Evolutionary conservation across 495 filamentous ascomycete species (phyloP), one percentile per base, ranked within the genome.

Genomic region (Hypoxylon subgilvum): DNA sequence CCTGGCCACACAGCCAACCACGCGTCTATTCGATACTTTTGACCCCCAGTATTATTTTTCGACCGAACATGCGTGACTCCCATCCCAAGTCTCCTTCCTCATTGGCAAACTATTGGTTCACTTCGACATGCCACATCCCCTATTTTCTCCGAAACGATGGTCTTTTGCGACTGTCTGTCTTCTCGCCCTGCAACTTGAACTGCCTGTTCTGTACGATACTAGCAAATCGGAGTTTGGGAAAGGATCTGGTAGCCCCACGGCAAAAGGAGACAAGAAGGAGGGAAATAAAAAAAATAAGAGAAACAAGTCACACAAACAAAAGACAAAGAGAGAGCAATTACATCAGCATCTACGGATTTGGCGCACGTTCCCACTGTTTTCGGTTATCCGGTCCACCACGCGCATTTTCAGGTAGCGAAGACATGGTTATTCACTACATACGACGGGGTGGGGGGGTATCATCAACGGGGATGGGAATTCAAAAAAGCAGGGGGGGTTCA

Each of bases 161-260:
- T 44, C 44, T 57, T 55, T 52, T 22, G 43, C 47, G 49, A 39
- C 45, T 27, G 36, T 34, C 9, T 45, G 34, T 39, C 41, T 55
- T 51, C 60, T 61, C 47, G 55, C 48, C 44, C 64, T 52, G 41
- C 57, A 35, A 12, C 36, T 63, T 57, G 49, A 64, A 53, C 63
- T 63, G 55, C 51, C 52, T 64, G 50, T 67, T 61, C 63, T 66
- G 59, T 69, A 67, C 44, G 54, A 68, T 69, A 63, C 52, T 57
- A 55, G 49, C 54, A 64, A 64, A 61, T 64, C 57, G 67, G 65
- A 69, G 65, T 71, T 71, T 67, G 31, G 65, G 59, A 67, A 59
- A 64, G 59, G 66, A 64, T 57, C 49, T 49, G 66, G 61, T 52
- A 47, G 67, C 66, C 64, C 60, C 66, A 68, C 63, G 63, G 66